Conservation (phyloP, 1,284 basidiomycete genomes). For the Fomitopsis pinicola region DNA sequence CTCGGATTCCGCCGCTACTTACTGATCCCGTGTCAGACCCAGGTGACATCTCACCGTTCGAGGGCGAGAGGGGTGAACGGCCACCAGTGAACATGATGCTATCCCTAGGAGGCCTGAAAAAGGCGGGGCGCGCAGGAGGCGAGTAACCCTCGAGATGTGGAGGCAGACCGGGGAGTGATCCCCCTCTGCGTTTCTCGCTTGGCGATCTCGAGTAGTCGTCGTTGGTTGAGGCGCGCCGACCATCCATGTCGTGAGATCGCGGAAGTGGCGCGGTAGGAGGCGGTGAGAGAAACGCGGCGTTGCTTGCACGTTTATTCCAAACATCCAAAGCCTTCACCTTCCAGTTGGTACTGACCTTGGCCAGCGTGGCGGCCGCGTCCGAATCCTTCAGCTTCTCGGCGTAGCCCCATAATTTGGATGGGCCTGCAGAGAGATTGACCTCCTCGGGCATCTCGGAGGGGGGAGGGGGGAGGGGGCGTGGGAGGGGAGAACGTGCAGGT, state of each 20-base stretch:
- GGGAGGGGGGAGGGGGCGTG: conserved; percentile 7
- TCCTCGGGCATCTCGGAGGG: conserved; percentile 14
- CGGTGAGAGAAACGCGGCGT: conserved; percentile 12
- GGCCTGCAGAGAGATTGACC: conserved; percentile 12
- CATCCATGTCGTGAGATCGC: conserved; percentile 10
- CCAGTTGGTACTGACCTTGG: conserved; percentile 74
- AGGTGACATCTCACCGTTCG: conserved; percentile 34
- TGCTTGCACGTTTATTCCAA: conserved; percentile 26
- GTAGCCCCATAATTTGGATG: conserved; percentile 55
- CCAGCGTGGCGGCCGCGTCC: conserved; percentile 60
- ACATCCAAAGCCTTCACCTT: conserved; percentile 50
- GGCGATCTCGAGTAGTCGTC: conserved; percentile 7
- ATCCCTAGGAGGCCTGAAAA: conserved; percentile 55
- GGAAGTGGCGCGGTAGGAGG: conserved; percentile 9
- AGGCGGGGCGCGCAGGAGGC: conserved; percentile 52
- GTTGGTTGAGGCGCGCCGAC: conserved; percentile 18
- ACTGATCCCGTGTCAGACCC: conserved; percentile 33
- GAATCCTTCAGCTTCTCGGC: conserved; percentile 71
- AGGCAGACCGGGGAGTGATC: conserved; percentile 38
- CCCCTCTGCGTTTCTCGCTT: conserved; percentile 26
- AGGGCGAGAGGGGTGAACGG: conserved; percentile 32
- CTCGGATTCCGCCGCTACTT: conserved; percentile 9
- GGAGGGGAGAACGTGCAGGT: conserved; percentile 15
- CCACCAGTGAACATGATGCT: conserved; percentile 39
- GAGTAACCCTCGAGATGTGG: conserved; percentile 39